Evolutionary conservation across 176 grass and related monocot species (phyloP).

Genomic region (Rhipidocladum racemiflorum): DNA sequence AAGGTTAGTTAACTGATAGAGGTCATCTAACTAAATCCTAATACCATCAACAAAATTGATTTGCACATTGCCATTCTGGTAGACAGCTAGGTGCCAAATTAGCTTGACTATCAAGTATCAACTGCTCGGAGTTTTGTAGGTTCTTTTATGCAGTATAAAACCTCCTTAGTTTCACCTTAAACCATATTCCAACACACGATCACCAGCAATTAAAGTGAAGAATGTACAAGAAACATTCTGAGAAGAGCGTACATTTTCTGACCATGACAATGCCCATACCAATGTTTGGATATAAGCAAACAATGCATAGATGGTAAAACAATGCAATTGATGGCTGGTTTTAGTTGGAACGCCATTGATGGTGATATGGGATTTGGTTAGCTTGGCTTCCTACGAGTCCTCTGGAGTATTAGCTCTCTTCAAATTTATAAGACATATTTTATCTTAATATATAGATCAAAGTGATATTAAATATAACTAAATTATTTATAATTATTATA

Average conservation of each 20-base stretch:
- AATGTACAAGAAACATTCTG: not conserved
- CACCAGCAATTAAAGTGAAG: not conserved
- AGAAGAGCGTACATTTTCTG: not conserved
- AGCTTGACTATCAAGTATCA: not conserved
- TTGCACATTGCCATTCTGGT: not conserved
- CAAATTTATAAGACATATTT: no score
- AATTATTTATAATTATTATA: no score
- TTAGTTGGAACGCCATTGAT: conserved; percentile 6
- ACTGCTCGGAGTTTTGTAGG: not conserved
- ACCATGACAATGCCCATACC: not conserved
- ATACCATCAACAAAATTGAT: not conserved
- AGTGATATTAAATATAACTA: no score
- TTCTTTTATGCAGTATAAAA: not conserved
- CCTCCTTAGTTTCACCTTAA: not conserved
- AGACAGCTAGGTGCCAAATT: not conserved
- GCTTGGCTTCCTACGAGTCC: not conserved
- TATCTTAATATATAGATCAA: no score
- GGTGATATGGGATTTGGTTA: not conserved
- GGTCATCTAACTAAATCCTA: not conserved
- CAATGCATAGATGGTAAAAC: not conserved
- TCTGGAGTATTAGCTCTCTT: no score
- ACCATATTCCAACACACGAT: not conserved
- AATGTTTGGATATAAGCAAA: not conserved
- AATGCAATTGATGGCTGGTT: not conserved
- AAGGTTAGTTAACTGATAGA: not conserved